phyloP scores from a whole-genome alignment of 306 rosid species.

The Astragalus glycyphyllos region DNA sequence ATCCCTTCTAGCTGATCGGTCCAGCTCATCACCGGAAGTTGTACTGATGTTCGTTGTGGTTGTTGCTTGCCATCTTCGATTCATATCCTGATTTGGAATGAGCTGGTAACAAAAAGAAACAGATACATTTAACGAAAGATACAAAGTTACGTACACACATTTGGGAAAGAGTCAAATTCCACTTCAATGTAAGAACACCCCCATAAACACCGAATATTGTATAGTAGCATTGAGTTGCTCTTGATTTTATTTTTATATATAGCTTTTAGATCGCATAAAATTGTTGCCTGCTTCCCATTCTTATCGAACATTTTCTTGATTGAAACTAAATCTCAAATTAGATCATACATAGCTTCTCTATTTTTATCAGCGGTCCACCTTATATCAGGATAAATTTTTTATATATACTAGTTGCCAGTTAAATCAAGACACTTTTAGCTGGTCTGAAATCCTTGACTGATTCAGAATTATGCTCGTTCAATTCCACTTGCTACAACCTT shows the following conservation, averaged over 20 bases:
- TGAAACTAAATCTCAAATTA: background rate
- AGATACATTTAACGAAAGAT: conserved; percentile 9
- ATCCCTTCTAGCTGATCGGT: conserved; percentile 37
- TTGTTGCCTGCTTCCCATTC: background rate
- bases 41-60: conserved; percentile 2
- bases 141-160: conserved; percentile 7
- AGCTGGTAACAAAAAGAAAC: conserved; percentile 33
- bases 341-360: too few relatives aligned
- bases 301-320: conserved; percentile 2
- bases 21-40: conserved; percentile 17
- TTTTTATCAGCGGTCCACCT: too few relatives aligned
- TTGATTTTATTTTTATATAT: conserved; percentile 2
- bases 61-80: conserved; percentile 32
- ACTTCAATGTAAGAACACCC: conserved; percentile 20
- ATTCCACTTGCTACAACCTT: background rate
- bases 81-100: conserved; percentile 24
- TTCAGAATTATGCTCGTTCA: background rate
- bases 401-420: background rate
- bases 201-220: conserved; percentile 36
- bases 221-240: conserved; percentile 41
- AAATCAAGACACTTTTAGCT: background rate
- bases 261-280: background rate
- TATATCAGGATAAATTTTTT: too few relatives aligned
- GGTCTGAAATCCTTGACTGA: background rate
- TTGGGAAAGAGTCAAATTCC: conserved; percentile 10